A percentile compares a stretch with the other conserved stretches of the same genome.
phyloP scores from a whole-genome alignment of 257 asterid genomes.

The Solanum chilense region DNA sequence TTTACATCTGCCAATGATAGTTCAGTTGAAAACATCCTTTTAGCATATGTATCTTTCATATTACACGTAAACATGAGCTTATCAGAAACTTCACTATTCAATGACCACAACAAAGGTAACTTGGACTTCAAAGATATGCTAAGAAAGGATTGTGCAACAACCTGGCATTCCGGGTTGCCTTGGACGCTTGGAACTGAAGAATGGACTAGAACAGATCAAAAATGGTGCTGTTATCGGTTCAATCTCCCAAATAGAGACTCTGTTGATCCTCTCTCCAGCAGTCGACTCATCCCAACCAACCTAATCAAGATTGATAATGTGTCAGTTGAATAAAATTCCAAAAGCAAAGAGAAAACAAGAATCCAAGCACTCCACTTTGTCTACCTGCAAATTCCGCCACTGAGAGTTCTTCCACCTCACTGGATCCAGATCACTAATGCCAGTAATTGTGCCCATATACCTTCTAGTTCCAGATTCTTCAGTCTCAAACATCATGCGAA shows the following conservation, averaged over 20 bases:
- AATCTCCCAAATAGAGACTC: slow-evolving; percentile 96
- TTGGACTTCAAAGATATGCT: background rate
- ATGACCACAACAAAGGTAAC: background rate
- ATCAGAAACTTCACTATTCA: background rate
- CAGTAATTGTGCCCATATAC: slow-evolving; percentile 94
- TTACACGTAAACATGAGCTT: background rate
- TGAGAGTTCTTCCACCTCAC: slow-evolving; percentile 93
- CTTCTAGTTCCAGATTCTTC: slow-evolving; percentile 95
- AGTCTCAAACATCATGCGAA: slow-evolving; percentile 93
- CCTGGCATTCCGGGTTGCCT: slow-evolving; percentile 93
- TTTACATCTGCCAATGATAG: background rate
- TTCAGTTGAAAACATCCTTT: background rate
- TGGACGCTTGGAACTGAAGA: slow-evolving; percentile 75
- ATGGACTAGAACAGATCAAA: slow-evolving; percentile 82
- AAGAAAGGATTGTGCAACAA: slow-evolving; percentile 3
- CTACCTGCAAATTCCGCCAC: slow-evolving; percentile 95
- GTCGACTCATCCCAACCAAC: slow-evolving; percentile 98
- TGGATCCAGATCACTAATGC: slow-evolving; percentile 77
- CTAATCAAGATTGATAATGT: slow-evolving; percentile 14
- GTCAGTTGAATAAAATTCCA: background rate
- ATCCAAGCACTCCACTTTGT: background rate
- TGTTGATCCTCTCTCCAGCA: slow-evolving; percentile 78
- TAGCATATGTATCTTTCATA: background rate
- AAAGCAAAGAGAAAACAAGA: background rate
- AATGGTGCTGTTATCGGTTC: slow-evolving; percentile 96